Conservation (phyloP, 106 monocot genomes). For the Amphibolis antarctica region DNA sequence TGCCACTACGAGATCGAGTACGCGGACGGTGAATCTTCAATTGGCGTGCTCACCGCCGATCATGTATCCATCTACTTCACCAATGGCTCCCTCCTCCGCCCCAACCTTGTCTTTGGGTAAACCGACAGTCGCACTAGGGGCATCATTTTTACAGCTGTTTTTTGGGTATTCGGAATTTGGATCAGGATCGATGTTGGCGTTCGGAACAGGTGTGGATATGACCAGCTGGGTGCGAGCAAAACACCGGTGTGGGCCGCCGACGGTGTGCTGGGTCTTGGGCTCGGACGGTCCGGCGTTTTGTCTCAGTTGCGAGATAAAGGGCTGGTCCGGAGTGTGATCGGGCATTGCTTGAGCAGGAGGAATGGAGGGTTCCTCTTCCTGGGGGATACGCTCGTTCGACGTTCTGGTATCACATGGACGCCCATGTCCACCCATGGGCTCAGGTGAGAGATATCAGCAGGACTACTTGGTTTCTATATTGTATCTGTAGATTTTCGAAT, state of each 20-base stretch:
- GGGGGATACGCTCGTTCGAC: constrained; percentile 58
- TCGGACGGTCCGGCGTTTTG: constrained; percentile 39
- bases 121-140: neutral
- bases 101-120: constrained; percentile 59
- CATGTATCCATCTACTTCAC: constrained; percentile 35
- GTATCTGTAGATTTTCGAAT: too few relatives aligned
- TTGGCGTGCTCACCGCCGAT: constrained; percentile 68
- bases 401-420: constrained; percentile 40
- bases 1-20: constrained; percentile 84
- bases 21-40: constrained; percentile 53
- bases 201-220: constrained; percentile 58
- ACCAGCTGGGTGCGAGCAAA: constrained; percentile 36
- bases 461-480: too few relatives aligned
- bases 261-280: constrained; percentile 70
- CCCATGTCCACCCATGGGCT: constrained; percentile 28
- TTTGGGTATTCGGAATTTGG: neutral
- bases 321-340: constrained; percentile 52
- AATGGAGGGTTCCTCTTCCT: constrained; percentile 76
- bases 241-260: constrained; percentile 29
- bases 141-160: too few relatives aligned
- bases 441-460: constrained; percentile 21
- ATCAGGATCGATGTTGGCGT: neutral
- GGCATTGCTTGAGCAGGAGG: constrained; percentile 60
- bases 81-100: constrained; percentile 42
- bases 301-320: constrained; percentile 55